These are phyloP conservation scores for Trichophyton equinum DNA, from an alignment of 2,329 filamentous ascomycete genomes.

Conservation along the genomic window DNA sequence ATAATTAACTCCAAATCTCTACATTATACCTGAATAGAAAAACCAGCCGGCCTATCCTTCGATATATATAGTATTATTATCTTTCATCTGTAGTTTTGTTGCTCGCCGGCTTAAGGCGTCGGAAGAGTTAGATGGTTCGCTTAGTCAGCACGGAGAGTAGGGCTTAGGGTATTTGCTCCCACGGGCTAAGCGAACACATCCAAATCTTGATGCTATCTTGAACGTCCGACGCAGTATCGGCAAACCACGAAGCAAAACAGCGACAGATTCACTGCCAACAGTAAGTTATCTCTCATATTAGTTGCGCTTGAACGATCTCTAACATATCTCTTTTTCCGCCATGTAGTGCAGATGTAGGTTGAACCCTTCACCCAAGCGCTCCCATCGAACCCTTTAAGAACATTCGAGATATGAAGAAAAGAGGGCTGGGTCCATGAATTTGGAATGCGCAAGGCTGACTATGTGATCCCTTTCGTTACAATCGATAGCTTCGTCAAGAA, in stretches of 20 bases:
- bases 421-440: constrained; percentile 13
- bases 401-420: constrained; percentile 13
- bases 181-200: constrained; percentile 33
- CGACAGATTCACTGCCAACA: constrained; percentile 31
- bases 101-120: too few relatives aligned
- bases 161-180: constrained; percentile 31
- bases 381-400: constrained; percentile 11
- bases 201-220: constrained; percentile 19
- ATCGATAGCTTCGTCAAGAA: constrained; percentile 57
- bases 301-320: constrained; percentile 24
- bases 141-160: constrained; percentile 17
- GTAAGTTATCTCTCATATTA: constrained; percentile 25
- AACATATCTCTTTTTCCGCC: constrained; percentile 30
- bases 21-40: background rate
- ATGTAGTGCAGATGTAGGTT: constrained; percentile 80
- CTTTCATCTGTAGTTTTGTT: too few relatives aligned
- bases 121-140: background rate
- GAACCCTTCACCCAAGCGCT: constrained; percentile 17
- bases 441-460: background rate
- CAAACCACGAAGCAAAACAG: constrained; percentile 19
- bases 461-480: constrained; percentile 8
- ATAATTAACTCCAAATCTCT: background rate
- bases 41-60: background rate
- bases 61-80: too few relatives aligned
- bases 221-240: constrained; percentile 18